phyloP scores from a whole-genome alignment of 805 yeast genomes.

The Lachancea nothofagi region DNA sequence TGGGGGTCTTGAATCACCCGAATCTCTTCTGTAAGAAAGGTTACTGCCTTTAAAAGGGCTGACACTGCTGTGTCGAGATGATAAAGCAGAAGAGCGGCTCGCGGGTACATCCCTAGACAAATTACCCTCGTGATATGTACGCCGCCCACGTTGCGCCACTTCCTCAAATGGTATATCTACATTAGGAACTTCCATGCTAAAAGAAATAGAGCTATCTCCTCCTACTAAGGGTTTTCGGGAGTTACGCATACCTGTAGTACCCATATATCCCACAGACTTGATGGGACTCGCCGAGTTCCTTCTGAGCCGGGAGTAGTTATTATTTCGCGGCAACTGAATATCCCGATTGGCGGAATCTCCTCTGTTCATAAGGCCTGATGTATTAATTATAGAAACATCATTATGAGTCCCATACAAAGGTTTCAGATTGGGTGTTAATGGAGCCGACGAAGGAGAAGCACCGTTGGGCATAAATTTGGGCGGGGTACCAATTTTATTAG shows the following conservation, averaged over 20 bases:
- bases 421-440: conserved; percentile 10
- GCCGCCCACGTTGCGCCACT: conserved; percentile 10
- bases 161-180: conserved; percentile 10
- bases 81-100: conserved; percentile 4
- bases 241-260: not conserved
- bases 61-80: conserved; percentile 10
- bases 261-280: conserved; percentile 4
- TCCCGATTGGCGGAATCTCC: conserved; percentile 1
- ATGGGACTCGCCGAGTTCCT: conserved; percentile 12
- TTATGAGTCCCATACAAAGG: conserved; percentile 8
- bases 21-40: conserved; percentile 4
- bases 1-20: conserved; percentile 13
- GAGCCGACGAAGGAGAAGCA: conserved; percentile 11
- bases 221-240: conserved; percentile 5
- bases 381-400: conserved; percentile 6
- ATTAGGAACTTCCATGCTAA: conserved; percentile 10
- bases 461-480: not conserved
- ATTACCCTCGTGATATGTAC: not conserved
- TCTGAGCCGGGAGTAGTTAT: conserved; percentile 3
- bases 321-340: not conserved
- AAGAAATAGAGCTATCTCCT: conserved; percentile 8
- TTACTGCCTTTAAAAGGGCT: conserved; percentile 7
- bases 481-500: conserved; percentile 6
- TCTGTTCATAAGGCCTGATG: conserved; percentile 3
- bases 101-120: conserved; percentile 1